phyloP scores from a whole-genome alignment of 2,329 filamentous ascomycete species.

The Bertia moriformis region DNA sequence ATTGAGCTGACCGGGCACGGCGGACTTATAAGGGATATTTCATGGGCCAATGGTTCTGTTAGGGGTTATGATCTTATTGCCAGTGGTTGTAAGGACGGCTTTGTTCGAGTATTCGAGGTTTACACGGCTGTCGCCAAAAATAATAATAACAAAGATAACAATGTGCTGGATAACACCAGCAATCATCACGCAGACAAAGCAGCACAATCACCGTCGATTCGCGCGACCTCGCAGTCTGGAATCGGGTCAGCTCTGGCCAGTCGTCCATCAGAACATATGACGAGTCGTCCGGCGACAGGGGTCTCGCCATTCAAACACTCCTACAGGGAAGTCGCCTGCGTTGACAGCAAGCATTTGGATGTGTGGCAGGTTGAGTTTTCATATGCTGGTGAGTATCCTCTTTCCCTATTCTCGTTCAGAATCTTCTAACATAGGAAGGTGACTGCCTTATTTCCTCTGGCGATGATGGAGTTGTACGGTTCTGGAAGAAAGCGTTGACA shows the following conservation, averaged over 20 bases:
- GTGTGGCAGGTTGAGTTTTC: constrained; percentile 27
- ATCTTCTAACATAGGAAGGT: constrained; percentile 10
- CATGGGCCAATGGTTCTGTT: constrained; percentile 53
- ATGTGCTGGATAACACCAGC: background rate
- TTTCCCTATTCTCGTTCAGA: too few species aligned
- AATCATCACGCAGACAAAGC: background rate
- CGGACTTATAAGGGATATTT: constrained; percentile 43
- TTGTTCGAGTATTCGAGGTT: constrained; percentile 48
- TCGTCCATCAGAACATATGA: constrained; percentile 9
- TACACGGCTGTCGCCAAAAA: background rate
- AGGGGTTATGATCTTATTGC: constrained; percentile 51
- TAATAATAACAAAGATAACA: background rate
- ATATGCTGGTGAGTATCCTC: constrained; percentile 17
- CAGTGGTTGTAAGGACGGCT: constrained; percentile 51
- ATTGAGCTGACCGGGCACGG: constrained; percentile 41
- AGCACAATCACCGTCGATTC: constrained; percentile 1
- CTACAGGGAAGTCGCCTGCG: constrained; percentile 22
- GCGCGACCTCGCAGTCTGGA: constrained; percentile 18
- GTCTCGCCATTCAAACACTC: constrained; percentile 23
- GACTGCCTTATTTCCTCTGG: constrained; percentile 25
- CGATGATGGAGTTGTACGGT: constrained; percentile 22
- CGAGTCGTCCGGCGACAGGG: constrained; percentile 14
- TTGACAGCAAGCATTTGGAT: constrained; percentile 25
- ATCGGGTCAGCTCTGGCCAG: constrained; percentile 23
- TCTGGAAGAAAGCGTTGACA: constrained; percentile 24